Base-by-base conservation (phyloP, 176 grass and related monocot species). In the Puya raimondii region DNA sequence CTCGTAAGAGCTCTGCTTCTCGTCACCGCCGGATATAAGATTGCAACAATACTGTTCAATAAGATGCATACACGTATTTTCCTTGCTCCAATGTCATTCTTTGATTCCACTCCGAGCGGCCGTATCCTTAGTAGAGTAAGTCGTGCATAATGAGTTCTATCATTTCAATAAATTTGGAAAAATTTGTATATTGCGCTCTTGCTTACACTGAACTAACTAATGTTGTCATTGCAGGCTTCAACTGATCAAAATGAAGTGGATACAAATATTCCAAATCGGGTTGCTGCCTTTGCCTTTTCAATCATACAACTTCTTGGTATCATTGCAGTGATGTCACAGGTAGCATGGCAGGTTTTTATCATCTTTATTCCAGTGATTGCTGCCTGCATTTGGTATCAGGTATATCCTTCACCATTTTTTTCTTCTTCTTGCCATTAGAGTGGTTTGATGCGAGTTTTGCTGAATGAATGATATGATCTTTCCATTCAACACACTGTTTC, bases 81-180 rank as follows among this genome's bases (percentile, higher is more conserved):
- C 76, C 87, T 86, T 53, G 88, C 88, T 69, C 79, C 86, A 22
- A 96, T 96, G 92, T 84, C 92, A 42, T 91, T 96, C 78, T 96
- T 89, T 7, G 88, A 96, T 85, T 89, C 85, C 69, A 96, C 89
- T 52, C 89, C 89, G 2, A 88, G 89, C 72, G 89, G 89, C 1
- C 89, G 89, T 65, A 88, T 91, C 76, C 65, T 91, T 69, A 91
- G 77, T 74, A 84, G 90, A 71, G 90, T 86, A 86, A 76, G 79
- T 77, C 23, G 67, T 76, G 11, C 48, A 17, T 69, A 16, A 27
- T 78, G 49, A 2, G 51, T 66, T 56, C 22, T 23, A 58, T 72
- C n/a, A 25, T 17, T 72, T 18, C 3, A 79, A 67, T 79, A 61
- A n/a, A 1, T 69, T 64, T 12, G 51, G 3, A 51, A 48, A 13